phyloP scores from a whole-genome alignment of 108 stramenopile species.

The Pseudonitzschia delicatissima region DNA sequence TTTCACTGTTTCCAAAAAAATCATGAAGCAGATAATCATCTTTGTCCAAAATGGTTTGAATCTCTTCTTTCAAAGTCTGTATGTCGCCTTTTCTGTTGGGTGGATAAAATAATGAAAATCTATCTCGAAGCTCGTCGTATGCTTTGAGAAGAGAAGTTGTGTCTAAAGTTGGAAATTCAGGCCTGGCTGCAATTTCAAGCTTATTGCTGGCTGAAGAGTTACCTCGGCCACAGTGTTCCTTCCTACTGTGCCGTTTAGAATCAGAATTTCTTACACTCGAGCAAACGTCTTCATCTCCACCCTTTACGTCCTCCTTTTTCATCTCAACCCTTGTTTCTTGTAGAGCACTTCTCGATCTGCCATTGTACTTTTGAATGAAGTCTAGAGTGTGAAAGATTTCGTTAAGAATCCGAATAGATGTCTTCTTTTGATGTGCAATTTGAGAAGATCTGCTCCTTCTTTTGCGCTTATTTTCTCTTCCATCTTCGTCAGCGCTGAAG shows the following conservation, averaged over 20 bases:
- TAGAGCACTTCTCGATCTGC: neutral
- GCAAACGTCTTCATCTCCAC: neutral
- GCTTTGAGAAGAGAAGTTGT: neutral
- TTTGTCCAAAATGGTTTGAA: neutral
- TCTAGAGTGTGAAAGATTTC: constrained; percentile 14
- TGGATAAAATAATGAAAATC: neutral
- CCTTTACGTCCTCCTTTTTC: neutral
- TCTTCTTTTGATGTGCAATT: constrained; percentile 7
- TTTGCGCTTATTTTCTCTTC: neutral
- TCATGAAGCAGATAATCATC: neutral
- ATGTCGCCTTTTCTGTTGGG: neutral
- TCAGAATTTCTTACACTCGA: neutral
- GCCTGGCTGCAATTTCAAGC: neutral
- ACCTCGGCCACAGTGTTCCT: neutral
- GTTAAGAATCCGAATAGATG: constrained; percentile 12
- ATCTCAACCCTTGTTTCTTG: neutral
- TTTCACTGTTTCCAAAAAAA: neutral
- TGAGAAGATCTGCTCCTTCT: constrained; percentile 12
- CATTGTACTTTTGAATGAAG: constrained; percentile 22
- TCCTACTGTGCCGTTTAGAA: neutral
- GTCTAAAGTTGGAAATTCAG: neutral
- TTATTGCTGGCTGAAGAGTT: too few species aligned
- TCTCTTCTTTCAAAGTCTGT: neutral
- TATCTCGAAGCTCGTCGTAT: neutral
- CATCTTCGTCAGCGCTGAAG: neutral